Conservation (phyloP, 2,329 filamentous ascomycete species). For the Mycosphaerelloides madeirae region DNA sequence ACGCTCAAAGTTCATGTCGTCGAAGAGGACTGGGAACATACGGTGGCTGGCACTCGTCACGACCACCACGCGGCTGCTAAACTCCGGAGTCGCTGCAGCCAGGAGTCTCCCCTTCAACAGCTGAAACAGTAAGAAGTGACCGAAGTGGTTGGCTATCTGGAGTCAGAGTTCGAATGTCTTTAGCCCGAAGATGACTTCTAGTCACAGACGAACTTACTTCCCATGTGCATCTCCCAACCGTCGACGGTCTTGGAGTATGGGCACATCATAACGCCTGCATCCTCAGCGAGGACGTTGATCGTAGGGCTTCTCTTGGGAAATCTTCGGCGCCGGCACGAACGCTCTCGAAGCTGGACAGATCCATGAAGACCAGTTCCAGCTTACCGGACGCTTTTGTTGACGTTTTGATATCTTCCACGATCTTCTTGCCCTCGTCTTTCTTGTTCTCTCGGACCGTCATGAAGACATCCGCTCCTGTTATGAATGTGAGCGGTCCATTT, state of each 20-base stretch:
- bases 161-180: too few species aligned
- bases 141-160: conserved; percentile 53
- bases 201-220: too few species aligned
- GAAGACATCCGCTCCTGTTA: too few species aligned
- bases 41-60: not conserved
- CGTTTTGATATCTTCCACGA: conserved; percentile 9
- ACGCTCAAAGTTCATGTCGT: too few species aligned
- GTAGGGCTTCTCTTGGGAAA: conserved; percentile 24
- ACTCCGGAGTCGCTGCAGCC: conserved; percentile 10
- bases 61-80: not conserved
- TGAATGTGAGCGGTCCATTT: too few species aligned
- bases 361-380: conserved; percentile 31
- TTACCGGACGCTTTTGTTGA: conserved; percentile 14
- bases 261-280: conserved; percentile 36
- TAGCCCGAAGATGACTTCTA: too few species aligned
- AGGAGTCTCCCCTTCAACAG: conserved; percentile 45
- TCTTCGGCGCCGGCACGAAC: conserved; percentile 40
- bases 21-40: not conserved
- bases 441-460: too few species aligned
- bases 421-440: conserved; percentile 14
- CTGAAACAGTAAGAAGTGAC: conserved; percentile 51
- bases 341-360: conserved; percentile 48
- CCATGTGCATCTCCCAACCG: conserved; percentile 50
- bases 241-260: conserved; percentile 28
- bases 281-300: conserved; percentile 39